A percentile compares a stretch with the other conserved stretches of the same genome.
These are phyloP conservation scores for Leonotis leonurus DNA, from an alignment of 257 asterid species.

Conservation along the genomic window DNA sequence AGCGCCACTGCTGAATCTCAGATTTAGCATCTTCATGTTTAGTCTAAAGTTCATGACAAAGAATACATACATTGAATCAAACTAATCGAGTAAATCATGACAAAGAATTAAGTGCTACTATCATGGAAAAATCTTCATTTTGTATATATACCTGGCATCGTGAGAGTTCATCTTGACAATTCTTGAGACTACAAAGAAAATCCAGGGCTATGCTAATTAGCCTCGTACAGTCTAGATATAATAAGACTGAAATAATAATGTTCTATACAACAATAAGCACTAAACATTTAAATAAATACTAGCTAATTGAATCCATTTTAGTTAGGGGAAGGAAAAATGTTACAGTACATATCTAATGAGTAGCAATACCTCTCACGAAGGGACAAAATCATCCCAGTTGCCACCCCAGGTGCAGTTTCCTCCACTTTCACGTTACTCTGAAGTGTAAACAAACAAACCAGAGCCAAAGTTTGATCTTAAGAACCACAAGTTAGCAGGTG, in stretches of 20 bases:
- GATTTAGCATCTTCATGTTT: conserved; percentile 75
- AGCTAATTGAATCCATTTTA: background rate
- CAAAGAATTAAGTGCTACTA: background rate
- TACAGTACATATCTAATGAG: background rate
- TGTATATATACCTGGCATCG: conserved; percentile 58
- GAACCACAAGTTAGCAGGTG: conserved; percentile 4
- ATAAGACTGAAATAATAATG: background rate
- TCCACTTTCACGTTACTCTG: conserved; percentile 62
- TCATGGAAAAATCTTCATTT: background rate
- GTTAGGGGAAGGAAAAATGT: background rate
- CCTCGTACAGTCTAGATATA: background rate
- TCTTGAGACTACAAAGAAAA: conserved; percentile 62
- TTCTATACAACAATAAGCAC: too few species aligned
- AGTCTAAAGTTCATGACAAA: conserved; percentile 34
- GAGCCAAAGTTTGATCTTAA: conserved; percentile 1
- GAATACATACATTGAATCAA: background rate
- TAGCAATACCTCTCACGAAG: conserved; percentile 77
- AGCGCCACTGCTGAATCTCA: conserved; percentile 89
- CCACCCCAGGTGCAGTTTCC: conserved; percentile 86
- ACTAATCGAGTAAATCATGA: background rate
- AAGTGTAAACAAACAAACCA: conserved; percentile 10
- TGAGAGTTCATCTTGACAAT: conserved; percentile 69
- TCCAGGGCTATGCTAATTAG: conserved; percentile 13
- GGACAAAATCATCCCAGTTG: conserved; percentile 87
- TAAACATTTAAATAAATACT: too few species aligned